Evolutionary conservation across 352 stramenopile species (phyloP), one percentile per base, ranked within the genome.

Genomic region (Blastocystis hominis): DNA sequence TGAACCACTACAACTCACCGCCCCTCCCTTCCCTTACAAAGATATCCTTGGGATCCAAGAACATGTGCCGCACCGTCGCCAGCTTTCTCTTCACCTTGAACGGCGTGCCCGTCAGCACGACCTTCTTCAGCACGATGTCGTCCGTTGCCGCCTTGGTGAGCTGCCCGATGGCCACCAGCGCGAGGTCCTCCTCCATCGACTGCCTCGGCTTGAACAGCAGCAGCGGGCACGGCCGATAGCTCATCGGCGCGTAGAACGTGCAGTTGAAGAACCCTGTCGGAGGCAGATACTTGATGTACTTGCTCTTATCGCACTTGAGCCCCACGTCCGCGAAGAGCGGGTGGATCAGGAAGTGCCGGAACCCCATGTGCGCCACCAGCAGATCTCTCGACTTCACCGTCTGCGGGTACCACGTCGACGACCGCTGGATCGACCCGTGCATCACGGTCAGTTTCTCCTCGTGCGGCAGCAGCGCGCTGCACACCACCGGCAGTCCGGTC

Each of bases 1-100:
- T 98, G 91, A 99, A 99, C 95, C 95, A 99, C 88, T 89, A 81
- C 59, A 7, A 10, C 10, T 86, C 38, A 75, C 13, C 6, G 3
- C 6, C 44, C 2, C 24, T 2, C 20, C 3, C n/a, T 13, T 46
- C 3, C 4, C 63, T n/a, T 44, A 86, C 76, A 6, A 92, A 94
- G 0, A 98, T 93, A 90, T 98, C 96, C 86, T 98, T 95, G 4
- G 96, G 96, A 90, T 97, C 96, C 90, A 97, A 96, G 92, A 99
- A 99, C 96, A 99, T 98, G 92, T 98, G 97, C 64, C 97, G 97
- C 36, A 99, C 93, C 7, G 97, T 96, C 30, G 96, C 96, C 90
- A 95, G 96, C 78, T 95, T 93, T 89, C 98, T 98, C 89, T 98
- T 97, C n/a, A 98, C 96, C 86, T 97, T 95, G 9, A 98, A 93